Base-by-base conservation (phyloP, 73 alveolate genomes). In the Paramecium primaurelia region DNA sequence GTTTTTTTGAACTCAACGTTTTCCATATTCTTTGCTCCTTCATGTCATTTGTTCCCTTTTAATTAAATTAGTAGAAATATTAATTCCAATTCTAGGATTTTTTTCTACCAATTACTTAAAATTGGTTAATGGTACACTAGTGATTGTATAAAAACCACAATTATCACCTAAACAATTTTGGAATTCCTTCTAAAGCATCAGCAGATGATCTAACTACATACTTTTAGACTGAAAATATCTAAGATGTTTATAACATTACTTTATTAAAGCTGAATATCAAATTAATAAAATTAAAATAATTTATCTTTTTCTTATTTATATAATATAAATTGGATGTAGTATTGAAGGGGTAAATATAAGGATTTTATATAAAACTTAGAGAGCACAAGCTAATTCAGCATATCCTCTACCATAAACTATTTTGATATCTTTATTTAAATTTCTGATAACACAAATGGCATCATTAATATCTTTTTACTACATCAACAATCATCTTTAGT, bases 401-500 rank as follows among this genome's bases (percentile, higher is more conserved):
- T 99, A 96, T 38, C 99, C 99, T 44, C 99, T 99, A 26, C 99
- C 99, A 25, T 98, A 96, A 42, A 98, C 99, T 44, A 98, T 96
- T 85, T 96, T 95, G 47, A 94, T 93, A 93, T 98, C 97, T 92
- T 96, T 98, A 69, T 98, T 97, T 97, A 98, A 94, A 92, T 98
- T 98, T 92, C 99, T 95, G 80, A 98, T 99, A 36, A 98, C 99
- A 95, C 99, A 98, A 93, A 97, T 93, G 32, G 99, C 99, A 94
- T 98, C 99, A 95, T 98, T 99, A 92, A 98, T 93, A 97, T 93
- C 99, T 95, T 91, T 95, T 96, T 34, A 99, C 99, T 94, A 98
- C 99, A 80, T 97, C 99, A 42, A 98, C 98, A 59, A 98, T 98
- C 98, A 95, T 93, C 58, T 93, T 94, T 92, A 36, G 97, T n/a